Conservation (phyloP, 73 alveolate genomes). For the Paramecium primaurelia region DNA sequence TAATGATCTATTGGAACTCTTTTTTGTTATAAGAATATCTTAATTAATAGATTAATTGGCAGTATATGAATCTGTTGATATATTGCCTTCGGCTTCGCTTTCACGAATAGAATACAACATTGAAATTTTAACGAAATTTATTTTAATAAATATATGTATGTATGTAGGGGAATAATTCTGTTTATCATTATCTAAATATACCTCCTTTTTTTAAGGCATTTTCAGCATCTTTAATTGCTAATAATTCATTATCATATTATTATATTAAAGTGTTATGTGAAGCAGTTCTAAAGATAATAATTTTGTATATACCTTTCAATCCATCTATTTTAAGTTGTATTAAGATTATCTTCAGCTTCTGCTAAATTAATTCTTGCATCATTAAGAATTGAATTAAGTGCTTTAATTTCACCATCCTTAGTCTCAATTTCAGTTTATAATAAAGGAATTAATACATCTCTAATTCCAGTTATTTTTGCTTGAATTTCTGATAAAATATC, state of each 20-base stretch:
- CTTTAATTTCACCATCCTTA: constrained; percentile 32
- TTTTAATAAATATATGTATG: background rate
- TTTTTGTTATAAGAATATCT: background rate
- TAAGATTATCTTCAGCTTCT: background rate
- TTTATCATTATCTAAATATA: constrained; percentile 22
- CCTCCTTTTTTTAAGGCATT: constrained; percentile 49
- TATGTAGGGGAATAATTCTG: background rate
- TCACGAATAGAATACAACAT: constrained; percentile 1
- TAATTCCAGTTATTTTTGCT: background rate
- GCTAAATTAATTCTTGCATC: background rate
- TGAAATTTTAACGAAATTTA: constrained; percentile 20
- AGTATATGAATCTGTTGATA: background rate
- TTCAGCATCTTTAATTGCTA: constrained; percentile 42
- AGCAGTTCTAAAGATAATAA: background rate
- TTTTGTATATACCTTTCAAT: background rate
- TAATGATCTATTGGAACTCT: background rate
- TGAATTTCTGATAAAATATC: background rate
- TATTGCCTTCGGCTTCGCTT: background rate
- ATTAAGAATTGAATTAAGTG: background rate
- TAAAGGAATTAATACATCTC: background rate
- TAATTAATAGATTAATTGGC: background rate
- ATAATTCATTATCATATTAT: constrained; percentile 5
- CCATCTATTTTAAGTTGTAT: constrained; percentile 3
- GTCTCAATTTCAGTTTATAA: background rate
- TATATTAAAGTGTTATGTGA: background rate